A percentile compares a stretch with the other conserved stretches of the same genome.
phyloP scores from a whole-genome alignment of 768 basidiomycete species.

The Boletus reticuloceps region DNA sequence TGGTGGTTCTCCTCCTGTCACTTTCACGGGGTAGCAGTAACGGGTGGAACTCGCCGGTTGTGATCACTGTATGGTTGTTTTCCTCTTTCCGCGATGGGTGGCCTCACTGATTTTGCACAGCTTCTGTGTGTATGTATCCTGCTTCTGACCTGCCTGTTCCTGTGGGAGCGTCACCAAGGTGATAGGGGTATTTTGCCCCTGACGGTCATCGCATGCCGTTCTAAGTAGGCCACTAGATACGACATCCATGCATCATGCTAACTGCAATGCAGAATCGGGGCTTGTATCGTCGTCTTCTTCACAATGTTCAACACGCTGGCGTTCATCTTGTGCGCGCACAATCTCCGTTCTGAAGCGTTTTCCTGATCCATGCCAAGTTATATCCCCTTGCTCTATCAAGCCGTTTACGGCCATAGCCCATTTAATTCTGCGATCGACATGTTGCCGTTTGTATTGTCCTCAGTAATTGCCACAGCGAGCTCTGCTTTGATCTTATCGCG shows the following conservation, averaged over 20 bases:
- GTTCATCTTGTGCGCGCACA: constrained; percentile 3
- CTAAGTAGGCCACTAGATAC: constrained; percentile 1
- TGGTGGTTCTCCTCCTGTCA: constrained; percentile 9
- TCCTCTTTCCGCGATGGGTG: neutral
- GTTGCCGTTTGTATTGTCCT: constrained; percentile 17
- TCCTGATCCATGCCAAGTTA: constrained; percentile 6
- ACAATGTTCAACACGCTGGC: constrained; percentile 13
- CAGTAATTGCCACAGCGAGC: constrained; percentile 5
- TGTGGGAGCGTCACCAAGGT: constrained; percentile 12
- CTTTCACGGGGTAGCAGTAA: constrained; percentile 9
- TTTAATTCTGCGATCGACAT: constrained; percentile 21
- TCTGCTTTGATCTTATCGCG: constrained; percentile 10
- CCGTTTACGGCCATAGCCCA: constrained; percentile 15
- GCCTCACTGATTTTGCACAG: neutral
- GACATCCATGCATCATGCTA: neutral
- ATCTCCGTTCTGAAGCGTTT: neutral
- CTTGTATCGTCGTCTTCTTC: constrained; percentile 8
- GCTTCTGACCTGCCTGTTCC: neutral
- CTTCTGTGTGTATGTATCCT: constrained; percentile 7
- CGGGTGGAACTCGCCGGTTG: constrained; percentile 8
- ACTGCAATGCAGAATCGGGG: constrained; percentile 2
- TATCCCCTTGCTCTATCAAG: constrained; percentile 21
- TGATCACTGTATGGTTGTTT: constrained; percentile 4
- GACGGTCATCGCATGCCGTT: constrained; percentile 3
- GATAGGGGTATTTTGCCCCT: constrained; percentile 8